Base-by-base conservation (phyloP, 495 filamentous ascomycete species). In the Penicillium manginii region DNA sequence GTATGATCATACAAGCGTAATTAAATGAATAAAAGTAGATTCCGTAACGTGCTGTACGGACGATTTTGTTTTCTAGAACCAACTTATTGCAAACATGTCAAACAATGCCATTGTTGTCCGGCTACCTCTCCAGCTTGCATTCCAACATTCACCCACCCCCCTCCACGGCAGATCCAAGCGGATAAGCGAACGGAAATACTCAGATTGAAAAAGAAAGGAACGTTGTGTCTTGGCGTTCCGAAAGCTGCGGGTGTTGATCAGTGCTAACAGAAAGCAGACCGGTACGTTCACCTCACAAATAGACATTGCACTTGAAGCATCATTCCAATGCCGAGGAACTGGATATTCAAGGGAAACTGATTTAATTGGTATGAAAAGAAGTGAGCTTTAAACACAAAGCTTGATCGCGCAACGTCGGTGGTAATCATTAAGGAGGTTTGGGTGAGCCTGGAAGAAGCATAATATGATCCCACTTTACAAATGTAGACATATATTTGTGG, bases 31-130 rank as follows among this genome's bases (percentile, higher is more conserved):
- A 42, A 42, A 42, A 42, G 5, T 42, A 42, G 39, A 42, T 42
- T 42, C 14, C 39, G n/a, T 42, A 42, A 54, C 31, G 37, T 54
- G 8, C 35, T 45, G 21, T 54, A 42, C 42, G 31, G 21, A 49
- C 19, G 50, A 10, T 42, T 19, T 50, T 22, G 40, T 48, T 58
- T 43, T 42, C 39, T 42, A 42, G 39, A 18, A 42, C 39, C 39
- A 46, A 54, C 2, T 31, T 5, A 35, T 55, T 58, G 55, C 55
- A 63, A 59, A 59, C 46, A 55, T 52, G 33, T 49, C 40, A 54
- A 61, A 59, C 45, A 53, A 50, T 50, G 11, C 9, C 42, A 50
- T 48, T 43, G 23, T 58, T 47, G 19, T 42, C 14, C 32, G 35
- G 39, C 40, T 39, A 58, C 49, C 49, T 53, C 37, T 58, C 5